These are phyloP conservation scores for Gossypium anomalum DNA, from an alignment of 345 rosid genomes.

Conservation along the genomic window DNA sequence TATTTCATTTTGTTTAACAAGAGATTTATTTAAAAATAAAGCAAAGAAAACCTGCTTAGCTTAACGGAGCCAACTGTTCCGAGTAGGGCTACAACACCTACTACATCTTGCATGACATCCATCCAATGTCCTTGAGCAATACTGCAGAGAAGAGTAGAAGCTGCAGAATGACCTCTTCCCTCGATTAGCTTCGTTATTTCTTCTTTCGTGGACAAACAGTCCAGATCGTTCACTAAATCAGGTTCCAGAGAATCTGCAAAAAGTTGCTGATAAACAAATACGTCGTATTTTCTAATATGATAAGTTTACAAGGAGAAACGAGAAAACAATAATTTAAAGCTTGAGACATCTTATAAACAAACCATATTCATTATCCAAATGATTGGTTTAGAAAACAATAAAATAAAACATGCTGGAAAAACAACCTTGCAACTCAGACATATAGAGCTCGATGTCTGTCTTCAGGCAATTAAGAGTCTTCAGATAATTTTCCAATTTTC, in stretches of 20 bases:
- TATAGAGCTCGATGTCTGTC: slow-evolving; percentile 22
- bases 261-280: background rate
- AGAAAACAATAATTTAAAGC: background rate
- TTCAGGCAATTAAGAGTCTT: slow-evolving; percentile 20
- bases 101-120: slow-evolving; percentile 24
- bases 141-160: slow-evolving; percentile 35
- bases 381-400: background rate
- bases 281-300: background rate
- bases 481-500: slow-evolving; percentile 17
- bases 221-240: slow-evolving; percentile 14
- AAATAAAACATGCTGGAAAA: background rate
- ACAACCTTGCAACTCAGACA: slow-evolving; percentile 44
- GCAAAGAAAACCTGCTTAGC: slow-evolving; percentile 48
- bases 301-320: background rate
- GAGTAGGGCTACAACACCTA: slow-evolving; percentile 56
- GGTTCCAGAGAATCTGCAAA: slow-evolving; percentile 38
- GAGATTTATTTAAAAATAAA: background rate
- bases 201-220: slow-evolving; percentile 34
- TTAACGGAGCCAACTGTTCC: slow-evolving; percentile 41
- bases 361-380: background rate
- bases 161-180: slow-evolving; percentile 38
- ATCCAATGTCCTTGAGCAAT: slow-evolving; percentile 16
- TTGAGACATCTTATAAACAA: background rate
- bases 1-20: background rate
- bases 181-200: slow-evolving; percentile 38